These are phyloP conservation scores for Aspergillus tamarii DNA, from an alignment of 2,329 filamentous ascomycete species.

Conservation along the genomic window DNA sequence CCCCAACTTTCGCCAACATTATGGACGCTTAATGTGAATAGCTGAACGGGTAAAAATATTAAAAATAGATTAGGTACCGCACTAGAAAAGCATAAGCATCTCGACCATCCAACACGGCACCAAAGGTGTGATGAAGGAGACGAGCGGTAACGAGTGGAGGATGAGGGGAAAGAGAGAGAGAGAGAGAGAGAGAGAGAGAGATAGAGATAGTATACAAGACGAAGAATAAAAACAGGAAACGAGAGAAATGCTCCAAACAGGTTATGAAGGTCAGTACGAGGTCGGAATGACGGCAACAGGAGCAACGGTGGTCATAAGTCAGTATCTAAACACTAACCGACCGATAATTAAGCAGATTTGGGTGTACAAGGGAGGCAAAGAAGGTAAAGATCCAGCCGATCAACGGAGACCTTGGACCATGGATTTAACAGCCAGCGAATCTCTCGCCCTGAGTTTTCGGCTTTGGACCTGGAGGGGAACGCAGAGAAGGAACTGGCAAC, in stretches of 20 bases:
- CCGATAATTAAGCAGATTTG: slow-evolving; percentile 10
- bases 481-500: neutral
- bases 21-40: neutral
- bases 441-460: slow-evolving; percentile 6
- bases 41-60: neutral
- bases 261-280: slow-evolving; percentile 8
- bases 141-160: neutral
- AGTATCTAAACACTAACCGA: neutral
- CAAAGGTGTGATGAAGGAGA: slow-evolving; percentile 9
- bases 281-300: slow-evolving; percentile 9
- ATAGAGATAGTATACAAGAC: slow-evolving; percentile 1
- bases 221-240: slow-evolving; percentile 8
- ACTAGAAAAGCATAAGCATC: slow-evolving; percentile 24
- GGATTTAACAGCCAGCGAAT: slow-evolving; percentile 2
- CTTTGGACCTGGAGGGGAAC: neutral
- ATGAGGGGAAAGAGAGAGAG: slow-evolving; percentile 4
- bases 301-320: slow-evolving; percentile 1
- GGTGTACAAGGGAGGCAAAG: slow-evolving; percentile 11
- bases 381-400: slow-evolving; percentile 7
- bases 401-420: slow-evolving; percentile 12
- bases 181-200: neutral
- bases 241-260: slow-evolving; percentile 10
- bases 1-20: slow-evolving; percentile 32
- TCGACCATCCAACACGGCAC: slow-evolving; percentile 15
- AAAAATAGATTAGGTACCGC: slow-evolving; percentile 12